Evolutionary conservation across 169 alveolate genomes (phyloP).

Genomic region (Cryptosporidium ryanae): DNA sequence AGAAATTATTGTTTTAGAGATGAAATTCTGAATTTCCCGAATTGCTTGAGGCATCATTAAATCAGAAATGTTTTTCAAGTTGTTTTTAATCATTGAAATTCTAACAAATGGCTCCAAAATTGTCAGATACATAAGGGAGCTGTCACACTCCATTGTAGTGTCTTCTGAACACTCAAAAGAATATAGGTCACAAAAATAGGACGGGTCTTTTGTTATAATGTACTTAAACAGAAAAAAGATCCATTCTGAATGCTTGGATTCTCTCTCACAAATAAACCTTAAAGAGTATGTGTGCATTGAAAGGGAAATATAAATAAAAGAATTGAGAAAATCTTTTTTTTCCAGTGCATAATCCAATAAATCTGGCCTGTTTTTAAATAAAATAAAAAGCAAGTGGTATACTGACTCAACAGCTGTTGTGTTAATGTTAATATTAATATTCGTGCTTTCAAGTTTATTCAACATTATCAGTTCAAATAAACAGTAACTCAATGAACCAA

Average conservation of each 20-base stretch:
- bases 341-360: background rate
- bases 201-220: conserved; percentile 26
- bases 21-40: conserved; percentile 2
- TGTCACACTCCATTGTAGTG: conserved; percentile 24
- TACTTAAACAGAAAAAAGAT: conserved; percentile 24
- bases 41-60: conserved; percentile 26
- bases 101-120: conserved; percentile 39
- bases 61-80: conserved; percentile 6
- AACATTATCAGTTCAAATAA: conserved; percentile 36
- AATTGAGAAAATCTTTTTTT: conserved; percentile 37
- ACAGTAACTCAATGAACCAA: conserved; percentile 34
- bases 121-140: conserved; percentile 40
- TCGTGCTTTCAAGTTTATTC: background rate
- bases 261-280: background rate
- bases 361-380: conserved; percentile 25
- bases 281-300: conserved; percentile 17
- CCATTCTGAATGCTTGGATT: conserved; percentile 59
- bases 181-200: conserved; percentile 17
- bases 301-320: conserved; percentile 30
- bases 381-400: conserved; percentile 42
- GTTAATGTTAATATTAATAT: background rate
- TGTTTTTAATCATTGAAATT: conserved; percentile 7
- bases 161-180: conserved; percentile 25
- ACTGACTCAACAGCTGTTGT: conserved; percentile 19
- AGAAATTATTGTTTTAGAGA: conserved; percentile 7